Evolutionary conservation across 768 basidiomycete genomes (phyloP), one percentile per base, ranked within the genome.

Genomic region (Mycena galericulata): DNA sequence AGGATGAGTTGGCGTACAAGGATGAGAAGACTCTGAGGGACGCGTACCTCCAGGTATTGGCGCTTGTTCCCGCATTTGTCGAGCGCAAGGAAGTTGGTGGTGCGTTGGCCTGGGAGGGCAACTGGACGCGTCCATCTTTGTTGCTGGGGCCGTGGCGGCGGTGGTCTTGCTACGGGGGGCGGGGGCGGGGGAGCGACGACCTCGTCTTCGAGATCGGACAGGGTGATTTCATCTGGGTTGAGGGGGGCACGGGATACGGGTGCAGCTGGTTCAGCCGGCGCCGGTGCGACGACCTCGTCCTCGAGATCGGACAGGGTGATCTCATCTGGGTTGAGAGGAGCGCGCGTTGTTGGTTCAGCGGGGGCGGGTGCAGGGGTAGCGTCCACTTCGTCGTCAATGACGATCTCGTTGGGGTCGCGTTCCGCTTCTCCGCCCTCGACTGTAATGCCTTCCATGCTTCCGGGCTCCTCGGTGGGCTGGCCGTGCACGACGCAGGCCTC

Each of bases 31-130:
- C n/a, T n/a, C n/a, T n/a, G n/a, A n/a, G 40, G 32, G 22, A 15
- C 24, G 66, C 77, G 43, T 68, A 93, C 95, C 87, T 97, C 95
- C 18, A 98, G 83, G 76, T 94, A 97, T 58, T 92, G 86, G 53
- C 92, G 88, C 15, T 82, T 84, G 0, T 88, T 88, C 4, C 95
- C 85, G 72, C 96, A 97, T 77, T 99, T 99, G 79, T 98, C 96
- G 4, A 99, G 82, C 6, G 97, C 96, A 15, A 99, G 79, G 79
- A 99, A 99, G 53, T 83, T 87, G 0, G 97, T 71, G 20, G 49
- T 55, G 62, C 45, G 27, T 29, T 71, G 70, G 17, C 69, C 65
- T 4, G 59, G 58, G n/a, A 41, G 27, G 17, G 64, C 60, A 22
- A 59, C 40, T 6, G 69, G 69, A 41, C 64, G 64, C 20, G 53